Conservation (phyloP, 176 grass and related monocot genomes). For the Zea luxurians region DNA sequence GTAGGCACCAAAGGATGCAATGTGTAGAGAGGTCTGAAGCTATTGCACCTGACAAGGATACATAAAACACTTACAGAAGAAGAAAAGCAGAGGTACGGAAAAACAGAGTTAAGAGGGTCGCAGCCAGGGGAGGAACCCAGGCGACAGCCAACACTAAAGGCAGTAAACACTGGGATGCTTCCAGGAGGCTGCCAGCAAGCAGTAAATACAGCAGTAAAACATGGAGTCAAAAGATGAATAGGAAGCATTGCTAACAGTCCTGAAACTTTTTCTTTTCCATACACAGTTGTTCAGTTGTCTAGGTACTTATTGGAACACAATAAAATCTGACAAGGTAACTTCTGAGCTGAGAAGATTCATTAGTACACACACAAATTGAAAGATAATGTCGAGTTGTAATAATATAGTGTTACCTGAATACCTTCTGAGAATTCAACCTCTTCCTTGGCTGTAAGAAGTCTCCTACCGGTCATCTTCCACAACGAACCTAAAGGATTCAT, state of each 20-base stretch:
- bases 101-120: not conserved
- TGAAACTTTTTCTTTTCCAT: not conserved
- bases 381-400: slow-evolving; percentile 12
- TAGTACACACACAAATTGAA: not conserved
- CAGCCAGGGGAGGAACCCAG: not conserved
- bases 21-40: too few species aligned
- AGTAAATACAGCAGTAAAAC: not conserved
- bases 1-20: too few species aligned
- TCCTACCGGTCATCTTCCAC: slow-evolving; percentile 52
- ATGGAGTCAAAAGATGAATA: not conserved
- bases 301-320: slow-evolving; percentile 7
- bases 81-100: not conserved
- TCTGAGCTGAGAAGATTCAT: slow-evolving; percentile 10
- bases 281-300: not conserved
- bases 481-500: slow-evolving; percentile 66
- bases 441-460: slow-evolving; percentile 64
- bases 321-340: not conserved
- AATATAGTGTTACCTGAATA: slow-evolving; percentile 53
- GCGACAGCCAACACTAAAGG: not conserved
- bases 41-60: not conserved
- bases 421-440: slow-evolving; percentile 64
- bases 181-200: not conserved
- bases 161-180: not conserved
- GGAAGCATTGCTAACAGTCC: not conserved
- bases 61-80: not conserved